phyloP scores from a whole-genome alignment of 176 grass and related monocot species.

The Neostapfia colusana region DNA sequence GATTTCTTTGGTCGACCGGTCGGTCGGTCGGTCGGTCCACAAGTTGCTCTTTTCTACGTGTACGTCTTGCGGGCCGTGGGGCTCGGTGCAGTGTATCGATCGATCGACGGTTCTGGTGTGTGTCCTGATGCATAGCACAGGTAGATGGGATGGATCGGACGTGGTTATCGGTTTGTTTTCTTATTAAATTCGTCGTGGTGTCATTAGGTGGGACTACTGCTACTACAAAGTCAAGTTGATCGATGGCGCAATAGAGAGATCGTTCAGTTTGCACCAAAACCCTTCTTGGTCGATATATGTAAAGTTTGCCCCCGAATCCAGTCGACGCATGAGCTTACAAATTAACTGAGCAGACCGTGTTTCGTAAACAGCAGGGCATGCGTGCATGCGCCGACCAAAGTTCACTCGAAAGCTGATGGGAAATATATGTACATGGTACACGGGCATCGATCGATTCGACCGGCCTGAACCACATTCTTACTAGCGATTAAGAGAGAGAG shows the following conservation, averaged over 20 bases:
- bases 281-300: background rate
- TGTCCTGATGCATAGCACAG: background rate
- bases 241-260: background rate
- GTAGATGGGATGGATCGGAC: background rate
- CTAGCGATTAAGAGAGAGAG: too few species aligned
- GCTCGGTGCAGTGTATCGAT: conserved; percentile 1
- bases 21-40: too few species aligned
- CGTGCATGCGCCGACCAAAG: too few species aligned
- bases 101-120: background rate
- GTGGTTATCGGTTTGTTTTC: background rate
- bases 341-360: too few species aligned
- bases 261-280: background rate
- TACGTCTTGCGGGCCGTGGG: background rate
- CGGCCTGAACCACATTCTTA: too few species aligned
- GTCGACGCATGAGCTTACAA: background rate
- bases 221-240: too few species aligned
- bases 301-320: too few species aligned
- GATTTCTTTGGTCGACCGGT: conserved; percentile 3
- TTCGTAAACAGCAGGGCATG: too few species aligned
- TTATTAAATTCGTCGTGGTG: background rate
- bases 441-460: too few species aligned
- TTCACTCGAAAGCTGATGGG: too few species aligned
- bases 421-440: too few species aligned
- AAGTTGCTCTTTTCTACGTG: background rate
- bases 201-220: background rate